Evolutionary conservation across 2,329 filamentous ascomycete genomes (phyloP).

Genomic region (Triangularia verruculosa): DNA sequence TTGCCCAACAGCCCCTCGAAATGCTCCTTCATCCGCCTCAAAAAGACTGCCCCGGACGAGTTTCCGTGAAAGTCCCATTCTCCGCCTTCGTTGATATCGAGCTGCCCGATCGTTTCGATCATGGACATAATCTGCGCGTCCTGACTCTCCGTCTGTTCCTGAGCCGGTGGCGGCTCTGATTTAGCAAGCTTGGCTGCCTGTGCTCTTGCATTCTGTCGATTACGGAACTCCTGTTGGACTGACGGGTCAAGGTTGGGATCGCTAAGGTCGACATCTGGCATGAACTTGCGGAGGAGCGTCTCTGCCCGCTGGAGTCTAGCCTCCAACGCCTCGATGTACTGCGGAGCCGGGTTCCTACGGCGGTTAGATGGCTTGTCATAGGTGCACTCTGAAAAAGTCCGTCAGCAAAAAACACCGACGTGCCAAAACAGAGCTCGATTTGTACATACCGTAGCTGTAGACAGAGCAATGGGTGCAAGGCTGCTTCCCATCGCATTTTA

Average conservation of each 20-base stretch:
- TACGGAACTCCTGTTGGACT: slow-evolving; percentile 66
- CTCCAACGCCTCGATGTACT: slow-evolving; percentile 90
- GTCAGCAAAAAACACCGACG: slow-evolving; percentile 24
- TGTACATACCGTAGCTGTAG: slow-evolving; percentile 85
- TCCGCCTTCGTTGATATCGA: slow-evolving; percentile 87
- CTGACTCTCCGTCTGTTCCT: slow-evolving; percentile 42
- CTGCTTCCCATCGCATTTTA: slow-evolving; percentile 83
- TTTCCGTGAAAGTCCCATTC: slow-evolving; percentile 95
- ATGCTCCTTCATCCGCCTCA: slow-evolving; percentile 82
- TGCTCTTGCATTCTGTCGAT: slow-evolving; percentile 50
- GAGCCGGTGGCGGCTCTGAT: slow-evolving; percentile 32
- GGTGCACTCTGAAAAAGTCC: slow-evolving; percentile 69
- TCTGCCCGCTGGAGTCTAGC: slow-evolving; percentile 79
- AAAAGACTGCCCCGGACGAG: slow-evolving; percentile 87
- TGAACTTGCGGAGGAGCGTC: slow-evolving; percentile 70
- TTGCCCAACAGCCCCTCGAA: slow-evolving; percentile 73
- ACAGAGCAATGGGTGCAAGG: slow-evolving; percentile 95
- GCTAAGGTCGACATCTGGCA: slow-evolving; percentile 80
- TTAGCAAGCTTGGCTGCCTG: slow-evolving; percentile 44
- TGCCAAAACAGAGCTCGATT: not conserved
- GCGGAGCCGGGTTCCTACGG: slow-evolving; percentile 82
- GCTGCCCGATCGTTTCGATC: slow-evolving; percentile 86
- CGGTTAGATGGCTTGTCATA: slow-evolving; percentile 95
- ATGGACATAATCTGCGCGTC: slow-evolving; percentile 85
- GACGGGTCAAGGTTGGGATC: slow-evolving; percentile 79